Conservation (phyloP, 805 yeast genomes). For the Lachancea mirantina region DNA sequence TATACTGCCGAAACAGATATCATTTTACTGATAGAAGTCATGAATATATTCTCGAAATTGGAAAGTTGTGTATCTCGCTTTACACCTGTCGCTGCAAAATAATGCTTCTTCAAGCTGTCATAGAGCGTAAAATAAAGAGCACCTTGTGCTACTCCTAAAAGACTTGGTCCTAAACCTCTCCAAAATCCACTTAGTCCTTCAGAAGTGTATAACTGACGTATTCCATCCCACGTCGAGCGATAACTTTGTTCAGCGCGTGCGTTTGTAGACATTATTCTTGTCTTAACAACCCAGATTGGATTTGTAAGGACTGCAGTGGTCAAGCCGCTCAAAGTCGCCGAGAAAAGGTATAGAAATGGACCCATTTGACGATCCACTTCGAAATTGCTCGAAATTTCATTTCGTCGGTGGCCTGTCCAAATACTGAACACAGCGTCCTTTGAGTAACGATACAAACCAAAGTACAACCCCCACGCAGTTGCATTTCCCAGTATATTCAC, state of each 20-base stretch:
- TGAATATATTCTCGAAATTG: conserved; percentile 51
- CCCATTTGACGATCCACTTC: conserved; percentile 32
- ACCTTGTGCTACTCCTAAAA: conserved; percentile 82
- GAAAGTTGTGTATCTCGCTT: conserved; percentile 29
- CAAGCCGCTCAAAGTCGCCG: conserved; percentile 68
- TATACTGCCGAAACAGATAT: conserved; percentile 62
- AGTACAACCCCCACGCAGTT: conserved; percentile 83
- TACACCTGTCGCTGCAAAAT: conserved; percentile 16
- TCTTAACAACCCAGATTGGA: conserved; percentile 94
- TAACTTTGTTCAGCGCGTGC: conserved; percentile 32
- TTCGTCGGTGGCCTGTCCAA: conserved; percentile 8
- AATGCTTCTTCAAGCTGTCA: conserved; percentile 57
- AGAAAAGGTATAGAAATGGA: conserved; percentile 41
- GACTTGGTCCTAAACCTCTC: conserved; percentile 67
- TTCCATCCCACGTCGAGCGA: conserved; percentile 49
- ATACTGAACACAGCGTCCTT: conserved; percentile 35
- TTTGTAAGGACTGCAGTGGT: conserved; percentile 73
- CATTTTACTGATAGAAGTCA: conserved; percentile 65
- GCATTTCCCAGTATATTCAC: conserved; percentile 83
- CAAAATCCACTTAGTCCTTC: conserved; percentile 63
- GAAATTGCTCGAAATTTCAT: not conserved
- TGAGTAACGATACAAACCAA: conserved; percentile 62
- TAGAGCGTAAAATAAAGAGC: conserved; percentile 83
- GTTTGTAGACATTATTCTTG: conserved; percentile 63
- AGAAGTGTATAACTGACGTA: conserved; percentile 36